phyloP scores from a whole-genome alignment of 345 rosid genomes.

The Kandelia obovata region DNA sequence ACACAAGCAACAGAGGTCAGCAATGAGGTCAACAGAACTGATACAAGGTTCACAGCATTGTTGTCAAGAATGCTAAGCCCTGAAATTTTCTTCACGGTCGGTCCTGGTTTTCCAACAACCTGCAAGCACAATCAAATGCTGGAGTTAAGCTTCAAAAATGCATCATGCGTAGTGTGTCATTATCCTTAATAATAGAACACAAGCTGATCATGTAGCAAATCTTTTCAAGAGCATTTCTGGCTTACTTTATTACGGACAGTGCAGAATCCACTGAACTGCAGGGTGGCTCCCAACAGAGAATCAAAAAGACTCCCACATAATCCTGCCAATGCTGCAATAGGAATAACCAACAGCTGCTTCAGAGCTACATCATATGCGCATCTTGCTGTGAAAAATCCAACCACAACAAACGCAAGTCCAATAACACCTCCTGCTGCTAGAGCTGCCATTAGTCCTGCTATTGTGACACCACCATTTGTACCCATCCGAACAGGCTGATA shows the following conservation, averaged over 20 bases:
- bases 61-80: conserved; percentile 84
- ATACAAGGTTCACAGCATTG: conserved; percentile 83
- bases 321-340: conserved; percentile 74
- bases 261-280: conserved; percentile 95
- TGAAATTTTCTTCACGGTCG: conserved; percentile 83
- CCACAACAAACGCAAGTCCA: conserved; percentile 64
- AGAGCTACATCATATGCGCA: conserved; percentile 50
- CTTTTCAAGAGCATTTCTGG: not conserved
- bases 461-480: conserved; percentile 91
- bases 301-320: conserved; percentile 77
- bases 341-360: conserved; percentile 73
- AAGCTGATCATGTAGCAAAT: not conserved
- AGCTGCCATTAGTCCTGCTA: conserved; percentile 78
- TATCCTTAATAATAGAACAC: not conserved
- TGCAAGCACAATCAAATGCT: conserved; percentile 27
- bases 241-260: conserved; percentile 83
- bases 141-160: not conserved
- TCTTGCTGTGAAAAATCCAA: conserved; percentile 61
- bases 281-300: conserved; percentile 86
- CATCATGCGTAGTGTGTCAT: not conserved
- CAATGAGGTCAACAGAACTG: conserved; percentile 55
- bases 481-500: conserved; percentile 84
- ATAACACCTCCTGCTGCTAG: conserved; percentile 67
- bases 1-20: conserved; percentile 55
- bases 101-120: conserved; percentile 93